phyloP scores from a whole-genome alignment of 169 alveolate species.

The Miamiensis avidus region DNA sequence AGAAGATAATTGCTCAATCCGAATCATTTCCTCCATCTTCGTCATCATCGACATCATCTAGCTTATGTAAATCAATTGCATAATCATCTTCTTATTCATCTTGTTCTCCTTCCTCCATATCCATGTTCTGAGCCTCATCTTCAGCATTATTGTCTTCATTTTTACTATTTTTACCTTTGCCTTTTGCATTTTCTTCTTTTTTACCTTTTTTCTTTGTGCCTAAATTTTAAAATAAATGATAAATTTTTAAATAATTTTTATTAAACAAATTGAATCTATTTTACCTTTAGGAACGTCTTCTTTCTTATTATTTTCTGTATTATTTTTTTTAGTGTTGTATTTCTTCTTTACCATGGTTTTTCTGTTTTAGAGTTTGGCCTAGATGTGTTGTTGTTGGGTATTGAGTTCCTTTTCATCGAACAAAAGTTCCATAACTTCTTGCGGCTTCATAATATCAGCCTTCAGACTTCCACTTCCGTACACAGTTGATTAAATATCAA shows the following conservation, averaged over 20 bases:
- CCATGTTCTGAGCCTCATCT: neutral
- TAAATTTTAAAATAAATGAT: too few species aligned
- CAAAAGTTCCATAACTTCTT: conserved; percentile 83
- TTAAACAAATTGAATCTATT: too few species aligned
- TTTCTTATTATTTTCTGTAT: neutral
- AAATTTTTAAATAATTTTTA: too few species aligned
- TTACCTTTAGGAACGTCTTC: neutral
- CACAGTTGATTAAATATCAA: conserved; percentile 86
- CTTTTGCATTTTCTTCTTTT: neutral
- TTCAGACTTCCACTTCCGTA: conserved; percentile 85
- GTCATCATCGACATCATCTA: neutral
- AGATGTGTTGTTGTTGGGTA: too few species aligned
- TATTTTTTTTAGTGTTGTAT: too few species aligned
- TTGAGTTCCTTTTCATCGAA: conserved; percentile 68
- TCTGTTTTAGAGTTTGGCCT: neutral
- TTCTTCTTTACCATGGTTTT: neutral
- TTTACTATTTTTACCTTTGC: neutral
- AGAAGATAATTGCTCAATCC: too few species aligned
- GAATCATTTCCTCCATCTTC: neutral
- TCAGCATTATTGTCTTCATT: neutral
- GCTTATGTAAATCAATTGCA: neutral
- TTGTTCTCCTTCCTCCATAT: neutral
- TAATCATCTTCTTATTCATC: neutral
- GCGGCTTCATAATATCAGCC: conserved; percentile 86
- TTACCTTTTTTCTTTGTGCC: neutral